Percentiles rank a stretch among this genome's conserved stretches.
phyloP scores from a whole-genome alignment of 2,329 filamentous ascomycete genomes.

The Aspergillus versicolor region DNA sequence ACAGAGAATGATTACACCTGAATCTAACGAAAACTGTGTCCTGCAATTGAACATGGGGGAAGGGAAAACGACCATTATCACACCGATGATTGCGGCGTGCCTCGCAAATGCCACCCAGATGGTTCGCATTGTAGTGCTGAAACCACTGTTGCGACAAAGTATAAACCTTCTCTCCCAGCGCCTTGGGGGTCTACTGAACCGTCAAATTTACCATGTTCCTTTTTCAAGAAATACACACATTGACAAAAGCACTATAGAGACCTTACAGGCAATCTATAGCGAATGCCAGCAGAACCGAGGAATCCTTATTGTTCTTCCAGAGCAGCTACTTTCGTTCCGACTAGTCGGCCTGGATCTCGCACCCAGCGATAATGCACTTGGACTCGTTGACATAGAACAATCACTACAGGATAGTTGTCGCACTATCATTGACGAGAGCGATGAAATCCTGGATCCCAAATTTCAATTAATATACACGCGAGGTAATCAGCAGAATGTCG shows the following conservation, averaged over 20 bases:
- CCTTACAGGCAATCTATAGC: constrained; percentile 41
- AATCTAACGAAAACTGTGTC: not conserved
- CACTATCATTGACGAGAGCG: constrained; percentile 64
- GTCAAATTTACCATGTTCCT: constrained; percentile 57
- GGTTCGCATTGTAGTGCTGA: constrained; percentile 59
- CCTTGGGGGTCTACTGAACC: constrained; percentile 56
- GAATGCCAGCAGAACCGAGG: constrained; percentile 47
- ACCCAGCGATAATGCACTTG: not conserved
- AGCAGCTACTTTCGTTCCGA: constrained; percentile 65
- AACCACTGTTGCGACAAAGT: constrained; percentile 62
- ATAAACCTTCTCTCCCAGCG: constrained; percentile 54
- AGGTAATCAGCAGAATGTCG: constrained; percentile 50
- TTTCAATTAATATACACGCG: constrained; percentile 65
- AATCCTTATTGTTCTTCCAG: constrained; percentile 60
- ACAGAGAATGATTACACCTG: not conserved
- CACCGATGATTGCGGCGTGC: not conserved
- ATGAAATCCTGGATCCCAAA: constrained; percentile 60
- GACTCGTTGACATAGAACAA: constrained; percentile 2
- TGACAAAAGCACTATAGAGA: constrained; percentile 22
- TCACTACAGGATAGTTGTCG: constrained; percentile 33
- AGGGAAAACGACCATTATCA: constrained; percentile 10
- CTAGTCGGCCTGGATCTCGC: constrained; percentile 31
- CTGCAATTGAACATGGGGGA: constrained; percentile 9
- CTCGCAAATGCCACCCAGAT: constrained; percentile 34
- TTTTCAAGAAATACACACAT: constrained; percentile 55